A percentile compares a stretch with the other conserved stretches of the same genome.
Conservation (phyloP, 2,329 filamentous ascomycete genomes). For the Orbilia blumenaviensis region DNA sequence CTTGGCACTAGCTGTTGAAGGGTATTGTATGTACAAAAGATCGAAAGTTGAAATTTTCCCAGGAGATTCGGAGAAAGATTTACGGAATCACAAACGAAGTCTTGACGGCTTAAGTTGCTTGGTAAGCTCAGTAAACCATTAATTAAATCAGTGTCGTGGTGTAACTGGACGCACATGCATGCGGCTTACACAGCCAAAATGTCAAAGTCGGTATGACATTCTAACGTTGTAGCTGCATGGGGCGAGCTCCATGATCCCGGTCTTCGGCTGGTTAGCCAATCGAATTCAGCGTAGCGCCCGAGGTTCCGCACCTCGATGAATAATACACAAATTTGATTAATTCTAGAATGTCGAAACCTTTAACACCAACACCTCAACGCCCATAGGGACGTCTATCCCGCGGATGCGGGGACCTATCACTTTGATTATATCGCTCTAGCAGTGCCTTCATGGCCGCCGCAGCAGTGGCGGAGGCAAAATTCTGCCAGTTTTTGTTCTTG, state of each 20-base stretch:
- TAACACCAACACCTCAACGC: slow-evolving; percentile 17
- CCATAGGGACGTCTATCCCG: slow-evolving; percentile 11
- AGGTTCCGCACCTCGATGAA: slow-evolving; percentile 2
- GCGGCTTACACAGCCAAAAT: slow-evolving; percentile 16
- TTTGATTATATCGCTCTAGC: slow-evolving; percentile 50
- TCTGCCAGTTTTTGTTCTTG: slow-evolving; percentile 62
- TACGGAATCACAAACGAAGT: slow-evolving; percentile 1
- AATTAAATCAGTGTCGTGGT: background rate
- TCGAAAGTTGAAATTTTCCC: slow-evolving; percentile 10
- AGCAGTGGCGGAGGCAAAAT: slow-evolving; percentile 61
- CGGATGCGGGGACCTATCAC: slow-evolving; percentile 28
- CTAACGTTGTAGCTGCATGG: slow-evolving; percentile 12
- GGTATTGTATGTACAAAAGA: background rate
- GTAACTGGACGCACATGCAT: slow-evolving; percentile 23
- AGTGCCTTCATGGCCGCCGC: slow-evolving; percentile 60
- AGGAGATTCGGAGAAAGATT: slow-evolving; percentile 31
- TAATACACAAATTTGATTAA: background rate
- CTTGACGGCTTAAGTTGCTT: background rate
- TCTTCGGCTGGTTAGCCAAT: slow-evolving; percentile 9
- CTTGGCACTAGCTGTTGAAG: background rate
- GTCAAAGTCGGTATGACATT: background rate
- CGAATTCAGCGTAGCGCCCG: background rate
- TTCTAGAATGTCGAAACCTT: too few relatives aligned
- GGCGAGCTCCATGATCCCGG: slow-evolving; percentile 25
- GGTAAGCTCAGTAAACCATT: slow-evolving; percentile 10